Conservation (phyloP, 2,329 filamentous ascomycete genomes). For the Lasiodiplodia hormozganensis region DNA sequence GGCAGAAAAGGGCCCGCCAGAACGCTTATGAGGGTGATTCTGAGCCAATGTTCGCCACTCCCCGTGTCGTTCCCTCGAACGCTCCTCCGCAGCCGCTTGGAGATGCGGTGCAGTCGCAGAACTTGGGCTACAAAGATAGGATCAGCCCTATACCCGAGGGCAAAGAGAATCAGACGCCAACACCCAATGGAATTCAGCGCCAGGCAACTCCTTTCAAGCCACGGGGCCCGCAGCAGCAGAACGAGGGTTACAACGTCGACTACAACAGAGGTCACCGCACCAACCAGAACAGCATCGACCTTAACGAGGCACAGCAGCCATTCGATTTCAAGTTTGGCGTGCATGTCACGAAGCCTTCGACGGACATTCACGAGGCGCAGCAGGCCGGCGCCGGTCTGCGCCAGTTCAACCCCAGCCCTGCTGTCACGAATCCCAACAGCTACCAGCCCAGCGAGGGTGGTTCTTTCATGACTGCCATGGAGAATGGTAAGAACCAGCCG, state of each 20-base stretch:
- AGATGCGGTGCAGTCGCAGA: conserved; percentile 39
- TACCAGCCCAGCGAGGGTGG: conserved; percentile 50
- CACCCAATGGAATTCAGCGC: conserved; percentile 24
- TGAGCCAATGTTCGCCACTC: conserved; percentile 74
- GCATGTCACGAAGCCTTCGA: conserved; percentile 48
- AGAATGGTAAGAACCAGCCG: conserved; percentile 40
- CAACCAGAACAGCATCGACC: conserved; percentile 22
- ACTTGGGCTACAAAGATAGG: conserved; percentile 35
- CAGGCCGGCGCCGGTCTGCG: conserved; percentile 29
- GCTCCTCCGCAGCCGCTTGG: conserved; percentile 39
- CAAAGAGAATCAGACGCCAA: conserved; percentile 48
- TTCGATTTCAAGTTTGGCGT: conserved; percentile 62
- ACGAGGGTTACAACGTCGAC: not conserved
- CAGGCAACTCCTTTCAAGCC: conserved; percentile 29
- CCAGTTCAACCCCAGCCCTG: conserved; percentile 44
- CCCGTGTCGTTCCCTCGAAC: conserved; percentile 45
- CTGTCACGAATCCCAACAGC: conserved; percentile 38
- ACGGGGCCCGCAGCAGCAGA: conserved; percentile 39
- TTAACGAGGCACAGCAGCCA: conserved; percentile 44
- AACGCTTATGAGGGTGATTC: conserved; percentile 71
- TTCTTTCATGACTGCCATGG: conserved; percentile 47
- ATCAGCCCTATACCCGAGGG: conserved; percentile 39
- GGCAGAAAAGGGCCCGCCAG: conserved; percentile 77
- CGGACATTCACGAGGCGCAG: conserved; percentile 32
- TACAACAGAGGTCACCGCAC: conserved; percentile 9